Percentiles rank a stretch among this genome's conserved stretches.
phyloP scores from a whole-genome alignment of 441 rosid species.

The Croton setiger region DNA sequence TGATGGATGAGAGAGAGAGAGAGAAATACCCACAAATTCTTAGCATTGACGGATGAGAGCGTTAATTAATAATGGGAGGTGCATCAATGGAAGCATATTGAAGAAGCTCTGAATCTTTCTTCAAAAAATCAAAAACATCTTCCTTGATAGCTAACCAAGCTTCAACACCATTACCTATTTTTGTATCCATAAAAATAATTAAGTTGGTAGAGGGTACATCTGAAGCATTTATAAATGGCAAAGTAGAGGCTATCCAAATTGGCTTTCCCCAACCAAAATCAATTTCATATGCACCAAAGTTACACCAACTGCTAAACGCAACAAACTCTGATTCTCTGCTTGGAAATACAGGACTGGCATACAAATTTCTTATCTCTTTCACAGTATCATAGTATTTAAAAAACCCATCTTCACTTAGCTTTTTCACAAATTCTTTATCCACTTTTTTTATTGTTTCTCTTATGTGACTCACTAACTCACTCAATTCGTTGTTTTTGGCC shows the following conservation, averaged over 20 bases:
- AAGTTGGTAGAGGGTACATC: no score
- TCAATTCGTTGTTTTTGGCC: neutral
- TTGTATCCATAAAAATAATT: constrained; percentile 7
- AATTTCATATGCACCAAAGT: constrained; percentile 10
- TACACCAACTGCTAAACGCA: constrained; percentile 22
- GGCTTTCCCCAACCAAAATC: constrained; percentile 38
- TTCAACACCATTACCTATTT: neutral
- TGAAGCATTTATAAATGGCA: neutral
- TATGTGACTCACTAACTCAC: neutral
- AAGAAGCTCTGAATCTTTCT: neutral
- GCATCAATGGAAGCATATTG: constrained; percentile 1
- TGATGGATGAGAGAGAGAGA: no score
- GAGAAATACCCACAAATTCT: no score
- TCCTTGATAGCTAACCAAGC: constrained; percentile 21
- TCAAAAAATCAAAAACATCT: constrained; percentile 16
- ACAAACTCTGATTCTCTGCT: neutral
- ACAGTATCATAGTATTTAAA: neutral
- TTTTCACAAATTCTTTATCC: neutral
- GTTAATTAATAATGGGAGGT: neutral
- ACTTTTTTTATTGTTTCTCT: neutral
- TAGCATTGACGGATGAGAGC: no score
- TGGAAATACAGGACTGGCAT: no score
- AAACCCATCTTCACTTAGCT: constrained; percentile 5
- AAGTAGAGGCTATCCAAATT: neutral
- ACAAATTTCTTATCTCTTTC: no score